Evolutionary conservation across 352 stramenopile species (phyloP), one percentile per base, ranked within the genome.

Genomic region (Blastocystis sp.): DNA sequence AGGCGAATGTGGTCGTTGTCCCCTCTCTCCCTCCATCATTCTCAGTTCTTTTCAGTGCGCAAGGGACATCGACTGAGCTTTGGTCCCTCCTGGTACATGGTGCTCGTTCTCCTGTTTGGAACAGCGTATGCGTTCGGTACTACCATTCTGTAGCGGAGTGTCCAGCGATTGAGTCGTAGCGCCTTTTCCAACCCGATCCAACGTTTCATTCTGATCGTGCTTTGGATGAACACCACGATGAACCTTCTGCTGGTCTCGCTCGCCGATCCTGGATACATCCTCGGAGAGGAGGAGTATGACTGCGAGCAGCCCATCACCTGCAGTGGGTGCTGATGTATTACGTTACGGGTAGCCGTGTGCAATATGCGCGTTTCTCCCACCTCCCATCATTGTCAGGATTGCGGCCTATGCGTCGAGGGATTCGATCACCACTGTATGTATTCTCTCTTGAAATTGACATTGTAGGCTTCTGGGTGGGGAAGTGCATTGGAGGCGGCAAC

Each of bases 401-500:
- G 74, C 21, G 52, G 24, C 34, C 40, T 84, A 19, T 84, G 74
- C 24, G 74, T 84, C 6, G 21, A 45, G 34, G 60, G 66, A 52
- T 54, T 21, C 34, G 74, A 84, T 54, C 74, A 84, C 38, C 74
- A 84, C 42, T 84, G 74, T 84, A 21, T 9, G 45, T 38, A 9
- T n/a, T n/a, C 2, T 70, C 0, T 9, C 10, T 21, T 10, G 2
- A 4, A 24, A 14, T 68, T 48, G 69, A 48, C 14, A 34, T 3
- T 28, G 9, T 52, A 84, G 74, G 74, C 24, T 28, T 63, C 11
- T 84, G 74, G 74, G 28, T 84, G 11, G 74, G 74, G 24, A 84
- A 84, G 74, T 84, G 74, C 48, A 28, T 84, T 54, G 74, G 74
- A 28, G n/a, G 38, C 0, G 28, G 69, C 57, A 84, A 84, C 74